phyloP scores from a whole-genome alignment of 2,329 filamentous ascomycete species.

The Pyrenochaeta sp. region DNA sequence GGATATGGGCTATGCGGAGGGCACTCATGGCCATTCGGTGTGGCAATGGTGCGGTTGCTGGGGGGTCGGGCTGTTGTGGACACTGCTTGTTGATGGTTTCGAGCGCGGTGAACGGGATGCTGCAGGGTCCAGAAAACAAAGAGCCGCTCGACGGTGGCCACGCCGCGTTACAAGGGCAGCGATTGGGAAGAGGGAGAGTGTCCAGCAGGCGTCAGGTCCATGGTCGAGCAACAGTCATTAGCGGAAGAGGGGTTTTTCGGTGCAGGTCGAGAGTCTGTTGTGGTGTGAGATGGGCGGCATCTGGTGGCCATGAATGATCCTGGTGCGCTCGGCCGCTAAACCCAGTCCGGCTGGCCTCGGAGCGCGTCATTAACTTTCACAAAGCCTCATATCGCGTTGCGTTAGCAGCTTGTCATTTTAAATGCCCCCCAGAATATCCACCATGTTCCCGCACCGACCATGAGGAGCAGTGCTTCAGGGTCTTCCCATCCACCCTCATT shows the following conservation, averaged over 20 bases:
- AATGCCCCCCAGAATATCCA: constrained; percentile 2
- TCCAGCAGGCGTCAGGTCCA: constrained; percentile 21
- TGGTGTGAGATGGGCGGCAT: constrained; percentile 28
- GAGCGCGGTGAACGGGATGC: constrained; percentile 3
- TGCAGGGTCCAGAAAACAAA: constrained; percentile 26
- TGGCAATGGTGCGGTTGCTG: constrained; percentile 37
- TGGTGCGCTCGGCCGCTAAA: constrained; percentile 17
- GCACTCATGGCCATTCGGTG: constrained; percentile 40
- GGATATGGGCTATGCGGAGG: constrained; percentile 24
- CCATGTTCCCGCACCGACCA: constrained; percentile 32
- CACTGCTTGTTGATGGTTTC: constrained; percentile 28
- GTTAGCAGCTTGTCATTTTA: constrained; percentile 15
- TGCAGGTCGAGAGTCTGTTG: constrained; percentile 21
- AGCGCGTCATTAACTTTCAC: constrained; percentile 30
- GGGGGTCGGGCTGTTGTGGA: constrained; percentile 31
- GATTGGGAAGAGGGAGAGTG: constrained; percentile 13
- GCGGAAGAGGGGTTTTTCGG: constrained; percentile 19
- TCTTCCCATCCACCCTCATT: constrained; percentile 20
- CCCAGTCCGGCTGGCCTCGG: constrained; percentile 21
- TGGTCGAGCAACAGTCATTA: constrained; percentile 23
- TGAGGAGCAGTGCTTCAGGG: constrained; percentile 30
- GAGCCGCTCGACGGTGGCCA: constrained; percentile 5
- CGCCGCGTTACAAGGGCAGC: constrained; percentile 22
- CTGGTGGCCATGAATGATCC: constrained; percentile 25
- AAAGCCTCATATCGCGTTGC: constrained; percentile 18